These are phyloP conservation scores for Fusarium domesticum DNA, from an alignment of 2,329 filamentous ascomycete species.

Conservation along the genomic window DNA sequence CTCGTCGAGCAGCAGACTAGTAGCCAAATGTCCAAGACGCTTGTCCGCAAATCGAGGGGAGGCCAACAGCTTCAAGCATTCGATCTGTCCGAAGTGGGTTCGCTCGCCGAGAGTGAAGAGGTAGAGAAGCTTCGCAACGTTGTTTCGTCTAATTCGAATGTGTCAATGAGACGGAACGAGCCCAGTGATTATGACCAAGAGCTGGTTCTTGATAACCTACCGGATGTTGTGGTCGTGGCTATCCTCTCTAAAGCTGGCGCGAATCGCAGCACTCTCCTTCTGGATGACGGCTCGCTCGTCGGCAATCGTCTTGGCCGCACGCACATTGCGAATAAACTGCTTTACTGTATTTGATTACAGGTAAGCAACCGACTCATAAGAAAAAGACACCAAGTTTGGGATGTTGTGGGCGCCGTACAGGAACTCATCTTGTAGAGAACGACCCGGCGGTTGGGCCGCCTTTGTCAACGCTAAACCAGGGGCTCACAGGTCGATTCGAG, in stretches of 20 bases:
- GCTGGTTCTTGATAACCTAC: constrained; percentile 48
- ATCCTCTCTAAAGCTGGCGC: constrained; percentile 96
- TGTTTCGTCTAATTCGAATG: constrained; percentile 71
- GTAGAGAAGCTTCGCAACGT: constrained; percentile 97
- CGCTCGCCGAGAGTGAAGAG: constrained; percentile 96
- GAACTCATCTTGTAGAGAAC: constrained; percentile 40
- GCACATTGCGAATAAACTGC: constrained; percentile 99
- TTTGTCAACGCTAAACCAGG: constrained; percentile 29
- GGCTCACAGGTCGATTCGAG: constrained; percentile 13
- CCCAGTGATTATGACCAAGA: not conserved
- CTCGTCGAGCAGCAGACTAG: constrained; percentile 93
- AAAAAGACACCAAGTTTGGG: constrained; percentile 5
- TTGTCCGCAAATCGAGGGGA: constrained; percentile 98
- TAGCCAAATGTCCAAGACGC: constrained; percentile 89
- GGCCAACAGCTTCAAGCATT: constrained; percentile 95
- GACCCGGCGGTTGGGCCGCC: constrained; percentile 33
- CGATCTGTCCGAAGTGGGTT: constrained; percentile 98
- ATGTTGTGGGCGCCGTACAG: constrained; percentile 29
- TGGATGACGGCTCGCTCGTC: constrained; percentile 98
- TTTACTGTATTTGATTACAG: constrained; percentile 64
- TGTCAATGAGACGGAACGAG: constrained; percentile 10
- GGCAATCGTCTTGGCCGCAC: constrained; percentile 96
- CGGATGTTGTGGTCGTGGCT: constrained; percentile 87
- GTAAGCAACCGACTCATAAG: constrained; percentile 14
- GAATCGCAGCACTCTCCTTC: constrained; percentile 96